These are phyloP conservation scores for Magnaporthiopsis poae DNA, from an alignment of 2,329 filamentous ascomycete genomes.

Conservation along the genomic window DNA sequence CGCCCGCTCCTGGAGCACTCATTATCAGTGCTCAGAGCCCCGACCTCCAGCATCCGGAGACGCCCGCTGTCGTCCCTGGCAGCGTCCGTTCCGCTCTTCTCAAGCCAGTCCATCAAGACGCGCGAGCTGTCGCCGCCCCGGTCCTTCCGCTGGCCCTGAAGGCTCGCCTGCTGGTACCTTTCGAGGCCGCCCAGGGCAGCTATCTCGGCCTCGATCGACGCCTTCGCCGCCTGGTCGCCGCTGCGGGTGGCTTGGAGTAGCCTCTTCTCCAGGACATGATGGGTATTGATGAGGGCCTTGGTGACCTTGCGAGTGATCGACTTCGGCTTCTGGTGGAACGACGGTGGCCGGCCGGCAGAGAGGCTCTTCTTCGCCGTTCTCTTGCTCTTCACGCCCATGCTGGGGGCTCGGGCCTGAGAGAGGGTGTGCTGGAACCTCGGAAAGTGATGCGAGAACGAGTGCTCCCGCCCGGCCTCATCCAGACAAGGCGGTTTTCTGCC, in stretches of 20 bases:
- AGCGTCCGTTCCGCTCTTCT: constrained; percentile 14
- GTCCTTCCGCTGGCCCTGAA: constrained; percentile 57
- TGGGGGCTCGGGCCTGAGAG: neutral
- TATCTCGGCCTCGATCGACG: constrained; percentile 42
- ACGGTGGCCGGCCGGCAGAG: constrained; percentile 47
- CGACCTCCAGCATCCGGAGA: constrained; percentile 74
- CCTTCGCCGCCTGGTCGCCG: constrained; percentile 40
- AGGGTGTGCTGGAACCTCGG: neutral
- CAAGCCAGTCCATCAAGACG: constrained; percentile 54
- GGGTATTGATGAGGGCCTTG: constrained; percentile 53
- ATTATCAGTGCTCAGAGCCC: constrained; percentile 74
- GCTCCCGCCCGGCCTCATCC: neutral
- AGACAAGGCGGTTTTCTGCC: neutral
- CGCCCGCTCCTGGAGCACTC: constrained; percentile 63
- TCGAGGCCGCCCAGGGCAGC: constrained; percentile 50
- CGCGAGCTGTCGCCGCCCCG: constrained; percentile 59
- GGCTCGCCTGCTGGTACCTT: constrained; percentile 56
- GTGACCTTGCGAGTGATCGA: constrained; percentile 58
- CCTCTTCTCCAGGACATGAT: constrained; percentile 56
- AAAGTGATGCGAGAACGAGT: neutral
- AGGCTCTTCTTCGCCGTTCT: constrained; percentile 35
- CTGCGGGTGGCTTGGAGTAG: constrained; percentile 44
- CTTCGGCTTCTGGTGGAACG: constrained; percentile 35
- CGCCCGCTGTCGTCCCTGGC: constrained; percentile 14
- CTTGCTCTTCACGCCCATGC: constrained; percentile 40